A percentile compares a stretch with the other conserved stretches of the same genome.
phyloP scores from a whole-genome alignment of 75 land plant genomes.

The Cunninghamia lanceolata region DNA sequence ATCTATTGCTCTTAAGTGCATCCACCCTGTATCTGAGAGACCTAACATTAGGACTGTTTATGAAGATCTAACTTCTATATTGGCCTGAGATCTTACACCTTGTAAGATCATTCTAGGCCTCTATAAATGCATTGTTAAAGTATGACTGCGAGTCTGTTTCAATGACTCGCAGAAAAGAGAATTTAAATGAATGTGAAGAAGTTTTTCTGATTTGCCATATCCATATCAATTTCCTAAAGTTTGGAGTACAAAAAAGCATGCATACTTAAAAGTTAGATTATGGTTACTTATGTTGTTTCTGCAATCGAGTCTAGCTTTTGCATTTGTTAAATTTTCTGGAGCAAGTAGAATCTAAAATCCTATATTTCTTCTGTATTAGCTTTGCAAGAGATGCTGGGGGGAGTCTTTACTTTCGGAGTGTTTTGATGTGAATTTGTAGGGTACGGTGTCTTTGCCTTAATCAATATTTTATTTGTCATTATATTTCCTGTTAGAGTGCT shows the following conservation, averaged over 20 bases:
- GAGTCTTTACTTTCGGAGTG: background rate
- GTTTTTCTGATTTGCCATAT: background rate
- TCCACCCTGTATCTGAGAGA: conserved; percentile 64
- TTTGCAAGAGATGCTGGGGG: background rate
- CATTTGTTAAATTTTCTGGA: background rate
- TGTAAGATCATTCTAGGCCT: conserved; percentile 1
- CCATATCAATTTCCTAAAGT: background rate
- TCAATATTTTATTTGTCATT: background rate
- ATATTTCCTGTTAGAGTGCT: background rate
- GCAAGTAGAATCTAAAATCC: background rate
- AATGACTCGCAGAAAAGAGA: background rate
- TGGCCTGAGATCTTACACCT: conserved; percentile 17
- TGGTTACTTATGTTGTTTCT: background rate
- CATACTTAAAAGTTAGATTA: background rate
- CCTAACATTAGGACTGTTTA: conserved; percentile 73
- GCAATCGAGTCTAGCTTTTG: background rate
- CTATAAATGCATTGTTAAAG: background rate
- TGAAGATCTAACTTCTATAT: conserved; percentile 75
- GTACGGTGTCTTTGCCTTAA: background rate
- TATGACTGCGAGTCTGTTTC: background rate
- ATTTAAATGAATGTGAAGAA: background rate
- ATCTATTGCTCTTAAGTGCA: conserved; percentile 74
- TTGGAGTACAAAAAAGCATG: background rate
- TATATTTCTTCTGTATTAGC: background rate
- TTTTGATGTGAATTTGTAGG: background rate